phyloP scores from a whole-genome alignment of 352 stramenopile genomes.

The Blastocystis sp. region DNA sequence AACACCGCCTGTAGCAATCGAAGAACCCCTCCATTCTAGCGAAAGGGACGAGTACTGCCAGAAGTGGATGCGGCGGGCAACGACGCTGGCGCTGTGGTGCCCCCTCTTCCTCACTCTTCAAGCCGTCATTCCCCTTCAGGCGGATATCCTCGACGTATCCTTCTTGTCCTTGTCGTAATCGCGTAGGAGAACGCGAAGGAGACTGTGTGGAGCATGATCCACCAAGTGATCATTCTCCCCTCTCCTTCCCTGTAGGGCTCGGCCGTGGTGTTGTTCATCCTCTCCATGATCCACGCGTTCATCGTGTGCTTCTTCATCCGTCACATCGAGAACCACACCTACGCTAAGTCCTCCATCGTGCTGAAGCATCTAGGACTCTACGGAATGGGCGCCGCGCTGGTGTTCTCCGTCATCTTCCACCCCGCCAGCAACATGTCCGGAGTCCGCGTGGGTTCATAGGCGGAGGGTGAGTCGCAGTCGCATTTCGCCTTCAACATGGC shows the following conservation, averaged over 20 bases:
- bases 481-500: slow-evolving; percentile 43
- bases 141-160: slow-evolving; percentile 63
- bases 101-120: slow-evolving; percentile 65
- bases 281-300: slow-evolving; percentile 44
- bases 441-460: not conserved
- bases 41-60: not conserved
- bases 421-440: slow-evolving; percentile 52
- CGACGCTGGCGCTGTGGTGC: not conserved
- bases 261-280: slow-evolving; percentile 58
- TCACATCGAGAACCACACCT: slow-evolving; percentile 18
- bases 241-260: slow-evolving; percentile 5
- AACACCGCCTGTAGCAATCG: slow-evolving; percentile 19
- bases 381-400: slow-evolving; percentile 27
- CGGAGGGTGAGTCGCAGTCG: not conserved
- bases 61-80: slow-evolving; percentile 41
- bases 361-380: slow-evolving; percentile 1
- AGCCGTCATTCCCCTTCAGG: slow-evolving; percentile 61
- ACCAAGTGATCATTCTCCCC: not conserved
- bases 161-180: not conserved
- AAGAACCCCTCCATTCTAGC: slow-evolving; percentile 2
- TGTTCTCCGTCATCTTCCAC: slow-evolving; percentile 60
- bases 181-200: slow-evolving; percentile 34
- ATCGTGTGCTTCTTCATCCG: slow-evolving; percentile 52
- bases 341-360: slow-evolving; percentile 2
- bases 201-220: slow-evolving; percentile 57